A percentile compares a stretch with the other conserved stretches of the same genome.
Evolutionary conservation across 2,329 filamentous ascomycete species (phyloP).

Genomic region (Trichoderma gracile): DNA sequence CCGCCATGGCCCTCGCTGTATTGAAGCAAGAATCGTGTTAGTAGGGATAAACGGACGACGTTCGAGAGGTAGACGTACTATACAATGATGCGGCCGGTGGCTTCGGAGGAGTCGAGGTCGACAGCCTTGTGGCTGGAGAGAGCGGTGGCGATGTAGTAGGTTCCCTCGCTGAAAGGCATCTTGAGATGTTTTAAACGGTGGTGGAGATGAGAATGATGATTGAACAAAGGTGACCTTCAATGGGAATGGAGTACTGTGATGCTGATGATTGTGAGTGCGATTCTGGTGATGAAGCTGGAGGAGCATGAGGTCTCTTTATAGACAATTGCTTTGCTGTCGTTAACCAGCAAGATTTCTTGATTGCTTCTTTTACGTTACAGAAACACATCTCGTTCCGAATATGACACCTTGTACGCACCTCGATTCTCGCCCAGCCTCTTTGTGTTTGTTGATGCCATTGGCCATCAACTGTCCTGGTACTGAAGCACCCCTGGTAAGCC

Average conservation of each 20-base stretch:
- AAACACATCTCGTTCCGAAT: not conserved
- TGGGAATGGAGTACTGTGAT: not conserved
- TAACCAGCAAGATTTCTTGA: not conserved
- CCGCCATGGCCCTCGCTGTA: not conserved
- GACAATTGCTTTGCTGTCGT: not conserved
- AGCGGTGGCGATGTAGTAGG: not conserved
- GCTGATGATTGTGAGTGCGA: not conserved
- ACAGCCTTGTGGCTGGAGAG: not conserved
- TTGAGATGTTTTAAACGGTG: not conserved
- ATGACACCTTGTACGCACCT: not conserved
- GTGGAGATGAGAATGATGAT: not conserved
- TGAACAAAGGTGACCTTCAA: not conserved
- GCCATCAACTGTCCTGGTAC: not conserved
- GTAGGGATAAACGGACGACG: not conserved
- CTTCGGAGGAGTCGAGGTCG: constrained; percentile 1
- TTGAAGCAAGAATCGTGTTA: not conserved
- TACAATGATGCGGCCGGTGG: constrained; percentile 12
- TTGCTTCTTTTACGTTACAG: not conserved
- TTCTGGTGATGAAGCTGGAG: not conserved
- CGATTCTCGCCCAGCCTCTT: not conserved
- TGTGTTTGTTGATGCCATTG: not conserved
- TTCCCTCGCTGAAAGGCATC: constrained; percentile 12
- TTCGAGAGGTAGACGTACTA: not conserved
- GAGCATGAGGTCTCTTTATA: constrained; percentile 5
- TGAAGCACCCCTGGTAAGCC: not conserved